Conservation (phyloP, 2,329 filamentous ascomycete genomes). For the Lasiodiplodia sp. region DNA sequence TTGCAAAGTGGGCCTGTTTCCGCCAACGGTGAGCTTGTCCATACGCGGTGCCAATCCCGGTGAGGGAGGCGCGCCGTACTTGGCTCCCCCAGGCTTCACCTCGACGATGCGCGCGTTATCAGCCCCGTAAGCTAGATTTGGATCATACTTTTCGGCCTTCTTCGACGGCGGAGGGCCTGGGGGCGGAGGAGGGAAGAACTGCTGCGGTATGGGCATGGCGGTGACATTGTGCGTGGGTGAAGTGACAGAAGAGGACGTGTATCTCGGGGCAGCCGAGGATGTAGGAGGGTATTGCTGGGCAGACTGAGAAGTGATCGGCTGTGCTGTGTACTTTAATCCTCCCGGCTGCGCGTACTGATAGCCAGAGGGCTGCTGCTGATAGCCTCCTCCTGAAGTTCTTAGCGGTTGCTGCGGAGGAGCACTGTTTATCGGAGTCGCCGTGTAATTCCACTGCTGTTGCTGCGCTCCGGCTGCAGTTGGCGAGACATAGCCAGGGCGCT, state of each 20-base stretch:
- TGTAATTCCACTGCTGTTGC: slow-evolving; percentile 42
- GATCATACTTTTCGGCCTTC: slow-evolving; percentile 36
- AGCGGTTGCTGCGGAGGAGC: slow-evolving; percentile 31
- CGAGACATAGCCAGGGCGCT: slow-evolving; percentile 50
- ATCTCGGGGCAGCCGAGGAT: slow-evolving; percentile 8
- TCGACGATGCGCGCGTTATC: slow-evolving; percentile 48
- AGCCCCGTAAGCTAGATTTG: slow-evolving; percentile 34
- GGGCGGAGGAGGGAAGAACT: slow-evolving; percentile 32
- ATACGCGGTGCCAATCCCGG: slow-evolving; percentile 49
- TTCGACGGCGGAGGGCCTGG: slow-evolving; percentile 32
- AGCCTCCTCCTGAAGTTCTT: slow-evolving; percentile 32
- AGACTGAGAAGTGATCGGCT: slow-evolving; percentile 40
- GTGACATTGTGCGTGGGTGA: slow-evolving; percentile 30
- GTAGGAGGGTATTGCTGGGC: slow-evolving; percentile 33
- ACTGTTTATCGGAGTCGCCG: slow-evolving; percentile 37
- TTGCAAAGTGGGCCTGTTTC: slow-evolving; percentile 52
- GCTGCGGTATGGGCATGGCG: slow-evolving; percentile 37
- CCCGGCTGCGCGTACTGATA: slow-evolving; percentile 53
- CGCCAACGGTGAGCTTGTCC: slow-evolving; percentile 57
- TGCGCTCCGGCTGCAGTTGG: slow-evolving; percentile 32
- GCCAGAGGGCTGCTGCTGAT: slow-evolving; percentile 32
- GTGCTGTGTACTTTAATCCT: slow-evolving; percentile 53
- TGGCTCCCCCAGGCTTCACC: slow-evolving; percentile 48
- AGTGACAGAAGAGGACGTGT: slow-evolving; percentile 19
- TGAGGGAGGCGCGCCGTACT: slow-evolving; percentile 42